A percentile compares a stretch with the other conserved stretches of the same genome.
These are phyloP conservation scores for Populus alba DNA, from an alignment of 345 rosid species.

Conservation along the genomic window DNA sequence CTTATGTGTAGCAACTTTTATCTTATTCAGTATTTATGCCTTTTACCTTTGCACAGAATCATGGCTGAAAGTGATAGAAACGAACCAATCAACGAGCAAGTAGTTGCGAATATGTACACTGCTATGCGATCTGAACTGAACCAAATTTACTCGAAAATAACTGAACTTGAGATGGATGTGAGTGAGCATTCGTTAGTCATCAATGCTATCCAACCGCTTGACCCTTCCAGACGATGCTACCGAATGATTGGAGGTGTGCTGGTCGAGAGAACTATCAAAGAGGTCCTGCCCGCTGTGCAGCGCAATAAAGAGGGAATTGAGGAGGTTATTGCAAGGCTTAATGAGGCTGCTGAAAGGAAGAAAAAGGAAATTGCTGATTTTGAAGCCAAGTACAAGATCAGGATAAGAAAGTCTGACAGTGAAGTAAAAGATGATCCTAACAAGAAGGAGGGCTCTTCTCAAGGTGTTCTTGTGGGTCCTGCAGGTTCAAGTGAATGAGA, in stretches of 20 bases:
- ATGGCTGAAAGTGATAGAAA: conserved; percentile 56
- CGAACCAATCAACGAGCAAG: conserved; percentile 64
- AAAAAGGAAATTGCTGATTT: conserved; percentile 74
- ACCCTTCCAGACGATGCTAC: conserved; percentile 76
- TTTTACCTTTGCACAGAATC: conserved; percentile 24
- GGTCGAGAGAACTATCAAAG: conserved; percentile 89
- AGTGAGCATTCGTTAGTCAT: conserved; percentile 86
- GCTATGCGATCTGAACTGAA: conserved; percentile 73
- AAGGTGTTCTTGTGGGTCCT: conserved; percentile 95
- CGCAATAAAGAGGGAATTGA: conserved; percentile 93
- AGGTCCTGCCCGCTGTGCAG: conserved; percentile 89
- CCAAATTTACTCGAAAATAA: conserved; percentile 87
- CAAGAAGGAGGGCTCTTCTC: conserved; percentile 81
- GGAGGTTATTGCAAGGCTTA: conserved; percentile 75
- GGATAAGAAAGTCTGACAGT: conserved; percentile 58
- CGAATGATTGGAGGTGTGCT: conserved; percentile 93
- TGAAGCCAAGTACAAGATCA: conserved; percentile 83
- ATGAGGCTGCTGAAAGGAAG: conserved; percentile 81
- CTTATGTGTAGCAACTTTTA: too few species aligned
- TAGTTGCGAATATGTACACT: conserved; percentile 62
- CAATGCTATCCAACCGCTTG: conserved; percentile 83
- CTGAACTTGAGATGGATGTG: conserved; percentile 92
- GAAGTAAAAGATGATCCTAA: conserved; percentile 45
- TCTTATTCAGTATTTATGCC: not conserved
- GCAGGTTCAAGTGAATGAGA: conserved; percentile 53